These are phyloP conservation scores for Dentipellis sp. DNA, from an alignment of 768 basidiomycete species.

Conservation along the genomic window DNA sequence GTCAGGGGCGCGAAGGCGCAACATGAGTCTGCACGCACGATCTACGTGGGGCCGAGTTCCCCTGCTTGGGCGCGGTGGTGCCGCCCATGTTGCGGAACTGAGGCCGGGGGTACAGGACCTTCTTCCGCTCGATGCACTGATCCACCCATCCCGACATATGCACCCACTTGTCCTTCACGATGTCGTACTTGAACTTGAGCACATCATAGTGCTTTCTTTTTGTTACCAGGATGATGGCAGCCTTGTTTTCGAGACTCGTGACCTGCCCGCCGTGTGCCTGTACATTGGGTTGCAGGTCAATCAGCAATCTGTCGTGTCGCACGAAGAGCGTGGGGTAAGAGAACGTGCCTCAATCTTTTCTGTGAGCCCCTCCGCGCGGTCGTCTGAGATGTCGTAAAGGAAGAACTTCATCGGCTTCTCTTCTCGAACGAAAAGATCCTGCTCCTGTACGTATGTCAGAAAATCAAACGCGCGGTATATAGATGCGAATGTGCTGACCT, in stretches of 20 bases:
- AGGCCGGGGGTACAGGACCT: conserved; percentile 1
- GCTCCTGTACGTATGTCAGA: background rate
- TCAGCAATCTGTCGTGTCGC: too few species aligned
- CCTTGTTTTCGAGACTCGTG: background rate
- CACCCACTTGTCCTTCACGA: conserved; percentile 8
- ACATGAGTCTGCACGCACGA: too few species aligned
- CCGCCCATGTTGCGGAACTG: background rate
- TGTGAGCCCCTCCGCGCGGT: background rate
- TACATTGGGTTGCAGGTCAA: background rate
- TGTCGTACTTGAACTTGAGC: conserved; percentile 7
- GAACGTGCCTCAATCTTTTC: background rate
- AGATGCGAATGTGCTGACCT: too few species aligned
- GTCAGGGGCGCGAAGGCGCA: too few species aligned
- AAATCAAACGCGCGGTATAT: background rate
- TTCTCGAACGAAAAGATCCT: background rate
- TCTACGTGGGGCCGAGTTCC: too few species aligned
- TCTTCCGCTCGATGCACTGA: conserved; percentile 3
- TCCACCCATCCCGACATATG: conserved; percentile 12
- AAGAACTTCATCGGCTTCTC: background rate
- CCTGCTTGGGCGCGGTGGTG: background rate
- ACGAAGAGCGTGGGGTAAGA: background rate
- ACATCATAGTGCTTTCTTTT: conserved; percentile 1
- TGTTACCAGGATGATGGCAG: conserved; percentile 7
- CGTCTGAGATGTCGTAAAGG: background rate
- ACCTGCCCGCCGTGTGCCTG: conserved; percentile 10